Conservation (phyloP, 2,329 filamentous ascomycete species). For the Trichothecium roseum region DNA sequence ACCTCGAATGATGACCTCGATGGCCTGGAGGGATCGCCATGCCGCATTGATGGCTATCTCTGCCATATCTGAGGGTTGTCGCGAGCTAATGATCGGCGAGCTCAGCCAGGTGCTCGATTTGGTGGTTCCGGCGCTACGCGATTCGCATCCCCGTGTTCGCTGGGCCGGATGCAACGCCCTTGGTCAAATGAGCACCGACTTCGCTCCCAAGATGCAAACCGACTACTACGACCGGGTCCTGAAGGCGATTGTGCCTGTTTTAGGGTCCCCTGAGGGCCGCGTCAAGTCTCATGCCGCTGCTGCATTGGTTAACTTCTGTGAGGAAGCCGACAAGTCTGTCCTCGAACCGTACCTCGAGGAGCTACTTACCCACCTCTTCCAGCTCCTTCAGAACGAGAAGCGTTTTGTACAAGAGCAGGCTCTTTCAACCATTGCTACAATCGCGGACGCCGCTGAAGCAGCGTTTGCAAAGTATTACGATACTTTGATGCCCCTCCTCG, state of each 20-base stretch:
- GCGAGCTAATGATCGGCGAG: constrained; percentile 91
- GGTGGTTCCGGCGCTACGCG: constrained; percentile 83
- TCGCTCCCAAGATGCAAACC: constrained; percentile 94
- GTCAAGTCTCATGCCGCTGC: constrained; percentile 96
- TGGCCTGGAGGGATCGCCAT: constrained; percentile 89
- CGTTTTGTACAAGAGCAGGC: constrained; percentile 97
- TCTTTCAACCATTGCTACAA: constrained; percentile 93
- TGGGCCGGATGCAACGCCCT: constrained; percentile 97
- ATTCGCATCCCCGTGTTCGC: constrained; percentile 85
- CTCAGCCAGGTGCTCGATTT: constrained; percentile 88
- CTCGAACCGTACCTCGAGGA: constrained; percentile 90
- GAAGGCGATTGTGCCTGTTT: constrained; percentile 82
- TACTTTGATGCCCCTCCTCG: constrained; percentile 87
- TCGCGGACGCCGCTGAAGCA: constrained; percentile 94
- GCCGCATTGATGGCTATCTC: constrained; percentile 98
- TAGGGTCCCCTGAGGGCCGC: constrained; percentile 80
- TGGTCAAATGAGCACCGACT: constrained; percentile 99
- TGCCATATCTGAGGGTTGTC: constrained; percentile 93
- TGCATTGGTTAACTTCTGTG: constrained; percentile 98
- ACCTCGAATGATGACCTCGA: constrained; percentile 92
- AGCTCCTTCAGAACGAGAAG: constrained; percentile 82
- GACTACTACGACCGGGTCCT: constrained; percentile 86
- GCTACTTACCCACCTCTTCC: constrained; percentile 74
- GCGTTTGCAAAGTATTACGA: constrained; percentile 95
- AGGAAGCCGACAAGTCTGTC: constrained; percentile 87